Evolutionary conservation across 1,284 basidiomycete genomes (phyloP), one percentile per base, ranked within the genome.

Genomic region (Cerrena zonata): DNA sequence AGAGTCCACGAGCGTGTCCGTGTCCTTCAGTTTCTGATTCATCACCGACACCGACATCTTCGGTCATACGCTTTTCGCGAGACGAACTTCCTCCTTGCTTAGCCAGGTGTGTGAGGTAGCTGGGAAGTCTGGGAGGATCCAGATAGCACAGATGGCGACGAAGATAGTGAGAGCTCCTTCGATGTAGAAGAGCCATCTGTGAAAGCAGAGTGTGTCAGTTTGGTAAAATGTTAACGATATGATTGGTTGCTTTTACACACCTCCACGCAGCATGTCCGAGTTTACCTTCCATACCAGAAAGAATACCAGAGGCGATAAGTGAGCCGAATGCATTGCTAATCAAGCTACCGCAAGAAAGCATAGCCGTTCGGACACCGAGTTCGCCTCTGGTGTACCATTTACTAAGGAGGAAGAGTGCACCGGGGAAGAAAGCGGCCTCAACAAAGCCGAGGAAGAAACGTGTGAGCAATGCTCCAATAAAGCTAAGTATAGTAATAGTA

Each of bases 271-370:
- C 74, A 49, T 80, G 78, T 0, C 88, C 88, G 4, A 84, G 69
- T 45, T 74, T 73, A 5, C 82, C 84, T 51, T 90, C 73, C 86
- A 90, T 90, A 39, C 74, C 72, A 49, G 74, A 69, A 56, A 89
- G 70, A 53, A 88, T 86, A 5, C 78, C 83, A 15, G 86, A 89
- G 12, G 86, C 88, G 52, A 92, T 77, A 19, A 92, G 71, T 1
- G 86, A 75, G 18, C 90, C 89, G 62, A 92, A 91, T 1, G 89
- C 89, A 69, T 91, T 93, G 51, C 82, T 85, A 55, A 91, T 80
- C 49, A 92, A 74, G 61, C 75, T 81, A 12, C 88, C 88, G 58
- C 79, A 84, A 56, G 80, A 84, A 18, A 94, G 76, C 50, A 88
- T 70, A n/a, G 89, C 83, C 34, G 82, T 89, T 54, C 91, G 76